Evolutionary conservation across 1,284 basidiomycete genomes (phyloP).

Genomic region (Porodaedalea pini): DNA sequence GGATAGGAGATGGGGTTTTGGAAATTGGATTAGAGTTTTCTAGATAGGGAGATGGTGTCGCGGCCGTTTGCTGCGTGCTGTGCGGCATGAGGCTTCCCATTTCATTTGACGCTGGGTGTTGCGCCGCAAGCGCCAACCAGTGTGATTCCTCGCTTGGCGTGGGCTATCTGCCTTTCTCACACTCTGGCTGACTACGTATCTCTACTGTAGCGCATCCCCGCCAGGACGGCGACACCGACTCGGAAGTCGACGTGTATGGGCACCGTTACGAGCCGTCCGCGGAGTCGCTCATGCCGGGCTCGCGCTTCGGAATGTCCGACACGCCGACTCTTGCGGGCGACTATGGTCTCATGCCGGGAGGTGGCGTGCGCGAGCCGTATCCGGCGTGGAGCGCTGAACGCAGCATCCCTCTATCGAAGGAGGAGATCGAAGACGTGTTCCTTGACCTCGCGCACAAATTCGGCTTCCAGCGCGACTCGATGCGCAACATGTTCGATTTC

Average conservation of each 20-base stretch:
- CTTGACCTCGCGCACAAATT: constrained; percentile 98
- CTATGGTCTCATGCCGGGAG: constrained; percentile 40
- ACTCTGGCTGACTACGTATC: background rate
- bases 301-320: constrained; percentile 57
- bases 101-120: background rate
- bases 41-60: background rate
- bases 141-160: background rate
- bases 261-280: constrained; percentile 66
- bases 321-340: constrained; percentile 57
- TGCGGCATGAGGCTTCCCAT: too few species aligned
- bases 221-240: constrained; percentile 62
- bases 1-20: background rate
- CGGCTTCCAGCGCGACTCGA: constrained; percentile 92
- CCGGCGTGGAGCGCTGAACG: constrained; percentile 92
- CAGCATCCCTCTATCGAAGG: constrained; percentile 93
- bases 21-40: background rate
- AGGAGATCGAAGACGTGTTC: constrained; percentile 99
- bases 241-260: constrained; percentile 68
- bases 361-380: constrained; percentile 67
- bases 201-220: constrained; percentile 13
- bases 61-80: background rate
- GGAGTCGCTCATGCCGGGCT: constrained; percentile 55
- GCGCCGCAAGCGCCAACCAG: background rate
- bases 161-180: background rate
- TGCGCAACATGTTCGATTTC: constrained; percentile 97